A percentile compares a stretch with the other conserved stretches of the same genome.
phyloP scores from a whole-genome alignment of 1,139 yeast species.

The Geotrichum histeridarum region DNA sequence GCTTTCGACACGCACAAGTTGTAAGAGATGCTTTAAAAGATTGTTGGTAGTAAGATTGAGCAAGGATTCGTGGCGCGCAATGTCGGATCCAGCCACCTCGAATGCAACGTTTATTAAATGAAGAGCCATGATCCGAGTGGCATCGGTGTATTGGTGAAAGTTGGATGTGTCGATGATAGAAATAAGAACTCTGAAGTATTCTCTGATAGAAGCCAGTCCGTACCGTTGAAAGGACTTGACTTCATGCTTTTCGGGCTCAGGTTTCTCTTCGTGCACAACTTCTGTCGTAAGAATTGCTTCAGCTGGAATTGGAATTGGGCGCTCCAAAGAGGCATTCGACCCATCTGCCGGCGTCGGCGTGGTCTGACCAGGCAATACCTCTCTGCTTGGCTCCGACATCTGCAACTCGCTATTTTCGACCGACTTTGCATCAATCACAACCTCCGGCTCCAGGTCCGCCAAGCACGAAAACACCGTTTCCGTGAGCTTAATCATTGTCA shows the following conservation, averaged over 20 bases:
- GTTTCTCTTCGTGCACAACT: neutral
- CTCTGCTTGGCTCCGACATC: conserved; percentile 10
- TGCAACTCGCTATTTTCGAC: conserved; percentile 4
- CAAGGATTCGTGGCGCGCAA: conserved; percentile 62
- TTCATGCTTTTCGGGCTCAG: neutral
- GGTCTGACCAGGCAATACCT: neutral
- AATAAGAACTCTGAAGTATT: conserved; percentile 67
- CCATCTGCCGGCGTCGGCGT: neutral
- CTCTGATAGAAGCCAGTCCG: conserved; percentile 62
- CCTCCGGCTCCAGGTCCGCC: conserved; percentile 50
- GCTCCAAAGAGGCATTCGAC: neutral
- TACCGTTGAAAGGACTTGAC: conserved; percentile 42
- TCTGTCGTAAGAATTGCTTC: neutral
- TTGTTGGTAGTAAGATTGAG: conserved; percentile 69
- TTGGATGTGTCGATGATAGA: conserved; percentile 80
- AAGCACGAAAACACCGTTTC: conserved; percentile 62
- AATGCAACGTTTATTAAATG: conserved; percentile 70
- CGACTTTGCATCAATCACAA: conserved; percentile 22
- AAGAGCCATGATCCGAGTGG: conserved; percentile 78
- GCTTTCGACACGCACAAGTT: conserved; percentile 65
- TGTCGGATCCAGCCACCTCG: conserved; percentile 69
- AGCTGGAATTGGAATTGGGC: neutral
- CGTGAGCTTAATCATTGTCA: conserved; percentile 62
- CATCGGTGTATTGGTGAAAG: conserved; percentile 78
- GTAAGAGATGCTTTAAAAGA: conserved; percentile 76